Percentiles rank a stretch among this genome's conserved stretches.
Evolutionary conservation across 2,329 filamentous ascomycete species (phyloP).

Genomic region (Phaeosphaeriaceae sp.): DNA sequence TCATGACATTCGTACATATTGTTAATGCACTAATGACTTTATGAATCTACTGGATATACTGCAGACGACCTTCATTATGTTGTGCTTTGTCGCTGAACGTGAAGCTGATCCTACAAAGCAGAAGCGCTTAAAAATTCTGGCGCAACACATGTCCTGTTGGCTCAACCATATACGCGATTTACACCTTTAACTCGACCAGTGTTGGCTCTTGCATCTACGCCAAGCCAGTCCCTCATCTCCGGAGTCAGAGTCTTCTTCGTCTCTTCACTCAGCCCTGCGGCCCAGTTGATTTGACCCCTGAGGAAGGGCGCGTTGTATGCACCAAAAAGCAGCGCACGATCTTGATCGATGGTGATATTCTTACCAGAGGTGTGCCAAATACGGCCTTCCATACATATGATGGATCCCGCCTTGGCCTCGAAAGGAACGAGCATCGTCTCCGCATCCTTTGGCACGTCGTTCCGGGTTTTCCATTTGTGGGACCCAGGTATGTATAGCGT

Average conservation of each 20-base stretch:
- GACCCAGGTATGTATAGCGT: no score
- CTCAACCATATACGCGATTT: conserved; percentile 1
- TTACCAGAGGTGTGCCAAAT: no score
- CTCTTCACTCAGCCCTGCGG: no score
- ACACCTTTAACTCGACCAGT: conserved; percentile 16
- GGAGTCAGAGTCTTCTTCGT: conserved; percentile 26
- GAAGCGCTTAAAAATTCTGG: neutral
- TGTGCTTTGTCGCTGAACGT: neutral
- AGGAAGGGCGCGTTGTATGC: no score
- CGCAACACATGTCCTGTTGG: neutral
- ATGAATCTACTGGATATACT: conserved; percentile 6
- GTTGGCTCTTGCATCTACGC: conserved; percentile 22
- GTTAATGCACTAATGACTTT: conserved; percentile 15
- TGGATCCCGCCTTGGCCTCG: no score
- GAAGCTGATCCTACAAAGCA: neutral
- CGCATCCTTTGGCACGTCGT: no score
- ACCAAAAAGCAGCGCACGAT: no score
- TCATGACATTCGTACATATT: conserved; percentile 2
- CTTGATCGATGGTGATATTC: no score
- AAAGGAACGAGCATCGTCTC: no score
- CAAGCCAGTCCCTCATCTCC: conserved; percentile 39
- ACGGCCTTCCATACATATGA: no score
- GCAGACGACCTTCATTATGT: neutral
- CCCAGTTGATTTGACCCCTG: no score
- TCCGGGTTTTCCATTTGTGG: no score